phyloP scores from a whole-genome alignment of 148 eudicot genomes.

The Diospyros lotus region DNA sequence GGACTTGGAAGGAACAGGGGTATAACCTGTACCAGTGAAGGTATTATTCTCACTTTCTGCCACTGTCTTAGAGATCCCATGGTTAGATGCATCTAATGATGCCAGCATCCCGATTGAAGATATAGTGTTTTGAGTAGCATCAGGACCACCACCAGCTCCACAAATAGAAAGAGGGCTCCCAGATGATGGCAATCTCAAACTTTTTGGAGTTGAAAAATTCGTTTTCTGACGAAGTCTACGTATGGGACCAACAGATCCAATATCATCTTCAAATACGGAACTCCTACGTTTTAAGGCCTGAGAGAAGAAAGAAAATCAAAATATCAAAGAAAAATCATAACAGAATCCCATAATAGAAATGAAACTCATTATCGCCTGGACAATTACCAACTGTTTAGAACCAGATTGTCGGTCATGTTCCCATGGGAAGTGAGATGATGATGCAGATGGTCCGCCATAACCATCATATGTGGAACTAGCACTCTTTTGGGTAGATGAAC shows the following conservation, averaged over 20 bases:
- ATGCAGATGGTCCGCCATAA: slow-evolving; percentile 25
- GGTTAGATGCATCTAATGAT: slow-evolving; percentile 15
- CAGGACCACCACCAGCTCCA: slow-evolving; percentile 31
- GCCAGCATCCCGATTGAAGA: slow-evolving; percentile 20
- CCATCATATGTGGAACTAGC: slow-evolving; percentile 23
- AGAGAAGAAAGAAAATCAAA: slow-evolving; percentile 8
- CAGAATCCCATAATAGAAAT: not conserved
- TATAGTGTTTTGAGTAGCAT: slow-evolving; percentile 26
- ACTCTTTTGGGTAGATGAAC: slow-evolving; percentile 41
- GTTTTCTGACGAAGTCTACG: slow-evolving; percentile 87
- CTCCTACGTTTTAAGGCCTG: slow-evolving; percentile 84
- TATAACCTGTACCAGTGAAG: slow-evolving; percentile 35
- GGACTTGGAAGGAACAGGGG: slow-evolving; percentile 67
- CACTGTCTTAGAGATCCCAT: slow-evolving; percentile 25
- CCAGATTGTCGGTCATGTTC: slow-evolving; percentile 32
- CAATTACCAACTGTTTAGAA: slow-evolving; percentile 42
- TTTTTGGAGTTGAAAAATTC: slow-evolving; percentile 57
- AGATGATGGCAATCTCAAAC: slow-evolving; percentile 25
- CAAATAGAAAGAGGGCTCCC: slow-evolving; percentile 26
- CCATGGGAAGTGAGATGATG: slow-evolving; percentile 29
- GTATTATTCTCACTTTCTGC: slow-evolving; percentile 24
- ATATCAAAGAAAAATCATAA: not conserved
- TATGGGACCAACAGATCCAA: slow-evolving; percentile 79
- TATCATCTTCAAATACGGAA: slow-evolving; percentile 67
- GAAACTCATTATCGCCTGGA: not conserved